Percentiles rank a stretch among this genome's conserved stretches.
phyloP scores from a whole-genome alignment of 768 basidiomycete genomes.

The Paxillus rubicundulus region DNA sequence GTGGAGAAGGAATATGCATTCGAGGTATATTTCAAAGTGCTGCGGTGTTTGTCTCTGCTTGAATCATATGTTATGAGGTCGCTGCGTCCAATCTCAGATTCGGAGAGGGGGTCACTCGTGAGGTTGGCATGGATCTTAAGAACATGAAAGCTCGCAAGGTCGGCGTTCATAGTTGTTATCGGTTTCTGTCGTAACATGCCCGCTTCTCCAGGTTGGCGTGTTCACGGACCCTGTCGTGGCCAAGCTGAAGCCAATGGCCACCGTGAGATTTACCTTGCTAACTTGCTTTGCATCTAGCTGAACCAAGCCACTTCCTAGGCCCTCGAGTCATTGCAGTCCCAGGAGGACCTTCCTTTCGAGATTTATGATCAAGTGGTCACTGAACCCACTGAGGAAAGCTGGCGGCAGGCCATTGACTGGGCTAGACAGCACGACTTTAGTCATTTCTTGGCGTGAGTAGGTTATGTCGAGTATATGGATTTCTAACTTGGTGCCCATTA shows the following conservation, averaged over 20 bases:
- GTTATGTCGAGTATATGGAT: neutral
- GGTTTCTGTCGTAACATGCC: constrained; percentile 6
- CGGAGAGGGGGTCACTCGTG: constrained; percentile 84
- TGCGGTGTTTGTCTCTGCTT: neutral
- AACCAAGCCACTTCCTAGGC: constrained; percentile 43
- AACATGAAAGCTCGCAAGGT: constrained; percentile 91
- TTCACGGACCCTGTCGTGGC: constrained; percentile 90
- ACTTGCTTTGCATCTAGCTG: neutral
- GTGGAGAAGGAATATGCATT: constrained; percentile 90
- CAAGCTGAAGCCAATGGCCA: constrained; percentile 78
- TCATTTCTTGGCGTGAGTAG: constrained; percentile 83
- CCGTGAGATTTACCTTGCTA: constrained; percentile 44
- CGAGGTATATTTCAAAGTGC: constrained; percentile 48
- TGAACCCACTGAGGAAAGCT: constrained; percentile 91
- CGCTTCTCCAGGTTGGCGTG: constrained; percentile 72
- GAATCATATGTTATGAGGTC: constrained; percentile 44
- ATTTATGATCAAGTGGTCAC: constrained; percentile 79
- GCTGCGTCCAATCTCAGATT: constrained; percentile 87
- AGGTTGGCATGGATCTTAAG: constrained; percentile 92
- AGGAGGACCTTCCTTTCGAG: constrained; percentile 74
- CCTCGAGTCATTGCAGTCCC: constrained; percentile 73
- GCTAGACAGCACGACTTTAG: constrained; percentile 84
- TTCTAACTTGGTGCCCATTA: constrained; percentile 1
- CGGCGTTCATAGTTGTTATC: constrained; percentile 2
- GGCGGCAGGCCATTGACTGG: constrained; percentile 86